Percentiles rank a stretch among this genome's conserved stretches.
These are phyloP conservation scores for Phytophthora pini DNA, from an alignment of 352 stramenopile species.

Conservation along the genomic window DNA sequence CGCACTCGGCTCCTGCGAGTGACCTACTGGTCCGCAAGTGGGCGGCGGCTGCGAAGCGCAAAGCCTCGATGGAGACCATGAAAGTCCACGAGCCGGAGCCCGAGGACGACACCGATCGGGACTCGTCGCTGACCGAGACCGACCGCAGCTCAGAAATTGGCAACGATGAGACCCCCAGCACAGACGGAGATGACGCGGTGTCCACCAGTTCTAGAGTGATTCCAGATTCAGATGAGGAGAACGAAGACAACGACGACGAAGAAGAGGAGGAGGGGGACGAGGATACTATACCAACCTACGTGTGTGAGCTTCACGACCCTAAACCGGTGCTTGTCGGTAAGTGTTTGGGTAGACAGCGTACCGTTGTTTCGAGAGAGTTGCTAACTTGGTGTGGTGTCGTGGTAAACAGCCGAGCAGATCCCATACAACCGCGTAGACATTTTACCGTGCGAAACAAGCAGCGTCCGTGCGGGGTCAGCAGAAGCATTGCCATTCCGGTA, in stretches of 20 bases:
- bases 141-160: conserved; percentile 48
- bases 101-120: conserved; percentile 28
- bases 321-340: conserved; percentile 74
- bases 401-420: conserved; percentile 64
- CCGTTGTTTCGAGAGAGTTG: background rate
- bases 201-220: conserved; percentile 39
- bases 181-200: conserved; percentile 35
- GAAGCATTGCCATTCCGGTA: conserved; percentile 55
- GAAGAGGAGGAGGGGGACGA: conserved; percentile 33
- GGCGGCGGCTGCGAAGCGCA: conserved; percentile 45
- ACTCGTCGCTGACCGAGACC: conserved; percentile 46
- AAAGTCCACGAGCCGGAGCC: conserved; percentile 37
- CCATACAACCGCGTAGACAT: conserved; percentile 68
- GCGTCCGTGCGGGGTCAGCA: conserved; percentile 2
- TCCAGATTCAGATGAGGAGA: conserved; percentile 26
- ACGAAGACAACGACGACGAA: conserved; percentile 39
- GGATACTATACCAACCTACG: conserved; percentile 61
- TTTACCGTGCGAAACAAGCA: conserved; percentile 37
- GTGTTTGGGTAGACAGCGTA: background rate
- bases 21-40: conserved; percentile 56
- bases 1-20: conserved; percentile 34
- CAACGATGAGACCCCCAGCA: conserved; percentile 39
- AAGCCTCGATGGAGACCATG: conserved; percentile 35
- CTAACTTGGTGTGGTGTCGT: conserved; percentile 19
- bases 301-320: conserved; percentile 80